These are phyloP conservation scores for Podospora pseudoanserina DNA, from an alignment of 495 filamentous ascomycete genomes.

Conservation along the genomic window DNA sequence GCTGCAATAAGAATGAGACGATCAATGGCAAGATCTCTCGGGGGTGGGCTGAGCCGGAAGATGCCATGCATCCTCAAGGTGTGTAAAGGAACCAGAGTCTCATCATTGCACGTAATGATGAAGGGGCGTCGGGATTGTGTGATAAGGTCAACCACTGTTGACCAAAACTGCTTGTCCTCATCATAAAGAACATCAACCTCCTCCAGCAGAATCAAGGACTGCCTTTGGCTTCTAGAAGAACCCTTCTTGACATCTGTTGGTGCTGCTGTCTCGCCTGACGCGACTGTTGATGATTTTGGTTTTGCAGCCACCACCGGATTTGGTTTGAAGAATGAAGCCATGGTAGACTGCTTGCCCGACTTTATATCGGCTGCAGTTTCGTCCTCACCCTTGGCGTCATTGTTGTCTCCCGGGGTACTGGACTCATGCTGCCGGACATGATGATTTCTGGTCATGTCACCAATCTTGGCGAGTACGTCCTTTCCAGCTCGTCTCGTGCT, in stretches of 20 bases:
- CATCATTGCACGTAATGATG: constrained; percentile 92
- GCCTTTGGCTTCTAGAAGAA: constrained; percentile 63
- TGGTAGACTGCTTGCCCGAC: constrained; percentile 67
- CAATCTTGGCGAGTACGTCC: constrained; percentile 87
- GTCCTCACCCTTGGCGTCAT: constrained; percentile 33
- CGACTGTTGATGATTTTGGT: constrained; percentile 26
- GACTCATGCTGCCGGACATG: constrained; percentile 57
- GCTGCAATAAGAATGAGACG: constrained; percentile 80
- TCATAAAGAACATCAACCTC: constrained; percentile 93
- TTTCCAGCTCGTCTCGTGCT: constrained; percentile 78
- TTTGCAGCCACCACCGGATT: constrained; percentile 25
- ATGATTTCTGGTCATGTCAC: constrained; percentile 95
- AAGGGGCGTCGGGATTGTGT: constrained; percentile 83
- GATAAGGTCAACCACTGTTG: constrained; percentile 71
- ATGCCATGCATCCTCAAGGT: constrained; percentile 76
- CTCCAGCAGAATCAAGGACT: constrained; percentile 91
- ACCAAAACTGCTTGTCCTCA: constrained; percentile 94
- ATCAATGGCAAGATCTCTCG: constrained; percentile 67
- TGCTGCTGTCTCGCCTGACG: constrained; percentile 9
- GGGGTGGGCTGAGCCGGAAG: constrained; percentile 70
- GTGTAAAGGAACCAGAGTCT: constrained; percentile 66
- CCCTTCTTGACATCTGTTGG: constrained; percentile 40
- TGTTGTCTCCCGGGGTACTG: constrained; percentile 15
- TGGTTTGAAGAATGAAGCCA: constrained; percentile 77
- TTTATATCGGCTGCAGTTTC: constrained; percentile 56